phyloP scores from a whole-genome alignment of 805 yeast species.

The Ogataea minuta region DNA sequence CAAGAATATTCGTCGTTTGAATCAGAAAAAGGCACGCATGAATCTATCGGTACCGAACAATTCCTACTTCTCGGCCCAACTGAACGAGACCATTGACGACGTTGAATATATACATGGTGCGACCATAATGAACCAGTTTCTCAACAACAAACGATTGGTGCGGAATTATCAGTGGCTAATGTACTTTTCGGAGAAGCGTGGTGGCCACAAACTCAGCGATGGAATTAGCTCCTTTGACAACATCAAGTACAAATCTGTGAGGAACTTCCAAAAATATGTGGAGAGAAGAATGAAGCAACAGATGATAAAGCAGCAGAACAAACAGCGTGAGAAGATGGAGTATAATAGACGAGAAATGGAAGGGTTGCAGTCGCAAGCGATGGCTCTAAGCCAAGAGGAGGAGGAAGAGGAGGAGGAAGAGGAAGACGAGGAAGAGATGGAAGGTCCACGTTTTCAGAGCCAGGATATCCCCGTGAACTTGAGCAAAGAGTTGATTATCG shows the following conservation, averaged over 20 bases:
- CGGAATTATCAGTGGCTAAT: slow-evolving; percentile 47
- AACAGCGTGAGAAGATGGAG: slow-evolving; percentile 18
- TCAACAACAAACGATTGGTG: slow-evolving; percentile 40
- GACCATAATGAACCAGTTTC: slow-evolving; percentile 43
- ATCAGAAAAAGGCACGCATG: slow-evolving; percentile 29
- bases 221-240: slow-evolving; percentile 15
- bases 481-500: slow-evolving; percentile 30
- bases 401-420: slow-evolving; percentile 12
- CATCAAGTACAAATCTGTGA: slow-evolving; percentile 21
- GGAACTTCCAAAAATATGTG: slow-evolving; percentile 33
- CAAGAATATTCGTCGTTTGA: slow-evolving; percentile 24
- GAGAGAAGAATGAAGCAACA: slow-evolving; percentile 19
- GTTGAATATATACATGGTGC: slow-evolving; percentile 50
- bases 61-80: slow-evolving; percentile 28
- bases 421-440: slow-evolving; percentile 13
- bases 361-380: slow-evolving; percentile 5
- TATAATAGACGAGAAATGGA: slow-evolving; percentile 11
- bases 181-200: slow-evolving; percentile 46
- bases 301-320: slow-evolving; percentile 18
- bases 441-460: slow-evolving; percentile 18
- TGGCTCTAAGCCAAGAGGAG: slow-evolving; percentile 4
- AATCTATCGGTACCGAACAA: slow-evolving; percentile 27
- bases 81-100: slow-evolving; percentile 40
- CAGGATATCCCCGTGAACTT: slow-evolving; percentile 21
- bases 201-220: slow-evolving; percentile 31